Conservation (phyloP, 1,284 basidiomycete genomes). For the Ceratobasidium sp. region DNA sequence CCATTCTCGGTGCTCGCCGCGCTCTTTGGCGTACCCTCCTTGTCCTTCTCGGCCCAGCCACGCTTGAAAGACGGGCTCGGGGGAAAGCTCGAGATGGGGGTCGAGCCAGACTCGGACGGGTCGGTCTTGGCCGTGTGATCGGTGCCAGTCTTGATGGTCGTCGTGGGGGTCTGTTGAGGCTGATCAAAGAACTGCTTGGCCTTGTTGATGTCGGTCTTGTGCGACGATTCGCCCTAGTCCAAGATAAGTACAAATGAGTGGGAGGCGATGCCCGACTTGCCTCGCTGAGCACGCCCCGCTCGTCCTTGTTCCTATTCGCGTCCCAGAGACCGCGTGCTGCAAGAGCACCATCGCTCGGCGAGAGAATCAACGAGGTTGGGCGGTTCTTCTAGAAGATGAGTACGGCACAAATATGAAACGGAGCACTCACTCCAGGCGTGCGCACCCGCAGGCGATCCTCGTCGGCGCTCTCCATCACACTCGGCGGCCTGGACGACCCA, state of each 20-base stretch:
- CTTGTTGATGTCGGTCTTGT: slow-evolving; percentile 40
- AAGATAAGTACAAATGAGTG: slow-evolving; percentile 34
- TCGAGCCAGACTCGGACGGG: slow-evolving; percentile 36
- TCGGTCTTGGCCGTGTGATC: slow-evolving; percentile 29
- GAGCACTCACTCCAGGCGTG: slow-evolving; percentile 11
- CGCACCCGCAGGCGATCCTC: neutral
- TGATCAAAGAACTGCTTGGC: slow-evolving; percentile 38
- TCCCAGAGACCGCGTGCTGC: slow-evolving; percentile 48
- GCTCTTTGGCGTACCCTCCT: slow-evolving; percentile 46
- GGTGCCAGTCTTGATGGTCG: slow-evolving; percentile 38
- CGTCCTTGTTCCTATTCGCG: slow-evolving; percentile 49
- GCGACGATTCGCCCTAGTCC: slow-evolving; percentile 55
- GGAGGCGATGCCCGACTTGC: slow-evolving; percentile 51
- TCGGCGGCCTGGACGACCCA: slow-evolving; percentile 26
- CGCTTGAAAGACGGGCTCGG: slow-evolving; percentile 49
- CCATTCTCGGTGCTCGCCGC: slow-evolving; percentile 46
- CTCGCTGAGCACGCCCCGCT: slow-evolving; percentile 69
- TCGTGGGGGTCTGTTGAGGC: slow-evolving; percentile 31
- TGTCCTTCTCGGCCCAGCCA: slow-evolving; percentile 49
- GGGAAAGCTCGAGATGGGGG: slow-evolving; percentile 46
- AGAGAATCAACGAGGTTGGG: slow-evolving; percentile 58
- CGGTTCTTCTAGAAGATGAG: slow-evolving; percentile 46
- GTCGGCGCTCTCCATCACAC: slow-evolving; percentile 16
- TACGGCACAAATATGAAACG: neutral
- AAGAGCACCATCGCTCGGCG: slow-evolving; percentile 67